Conservation (phyloP, 495 filamentous ascomycete species). For the Astrothelium subdiscretum region DNA sequence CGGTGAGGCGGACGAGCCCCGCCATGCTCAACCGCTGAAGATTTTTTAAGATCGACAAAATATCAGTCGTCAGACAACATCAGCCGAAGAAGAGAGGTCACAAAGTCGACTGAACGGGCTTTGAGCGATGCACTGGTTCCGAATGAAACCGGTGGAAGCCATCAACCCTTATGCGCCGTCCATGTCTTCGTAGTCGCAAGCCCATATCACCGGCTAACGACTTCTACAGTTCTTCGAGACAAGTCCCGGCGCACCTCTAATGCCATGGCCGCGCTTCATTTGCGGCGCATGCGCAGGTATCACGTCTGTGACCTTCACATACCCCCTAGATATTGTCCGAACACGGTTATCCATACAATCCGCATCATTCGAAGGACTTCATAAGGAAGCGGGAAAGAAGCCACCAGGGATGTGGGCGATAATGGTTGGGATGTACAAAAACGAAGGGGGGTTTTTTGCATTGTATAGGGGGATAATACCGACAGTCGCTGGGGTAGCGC, state of each 20-base stretch:
- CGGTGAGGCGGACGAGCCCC: background rate
- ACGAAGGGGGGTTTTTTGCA: constrained; percentile 71
- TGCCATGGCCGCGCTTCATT: constrained; percentile 55
- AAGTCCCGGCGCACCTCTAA: constrained; percentile 54
- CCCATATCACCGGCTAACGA: constrained; percentile 6
- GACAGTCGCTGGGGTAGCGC: constrained; percentile 89
- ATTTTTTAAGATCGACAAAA: too few relatives aligned
- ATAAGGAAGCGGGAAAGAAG: constrained; percentile 39
- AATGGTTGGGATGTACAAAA: constrained; percentile 73
- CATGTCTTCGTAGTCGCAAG: background rate
- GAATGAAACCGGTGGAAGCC: background rate
- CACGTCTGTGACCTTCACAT: constrained; percentile 73
- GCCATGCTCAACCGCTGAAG: background rate
- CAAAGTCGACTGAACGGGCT: background rate
- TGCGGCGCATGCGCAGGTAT: constrained; percentile 88
- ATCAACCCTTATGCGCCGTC: background rate
- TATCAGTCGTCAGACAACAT: background rate
- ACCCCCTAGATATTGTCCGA: constrained; percentile 90
- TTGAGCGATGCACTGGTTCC: too few relatives aligned
- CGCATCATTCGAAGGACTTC: constrained; percentile 76
- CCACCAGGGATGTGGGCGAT: constrained; percentile 90
- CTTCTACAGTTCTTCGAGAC: constrained; percentile 57
- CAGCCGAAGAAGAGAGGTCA: background rate
- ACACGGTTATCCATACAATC: constrained; percentile 93
- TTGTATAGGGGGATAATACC: constrained; percentile 89